Evolutionary conservation across 2,329 filamentous ascomycete genomes (phyloP), one percentile per base, ranked within the genome.

Genomic region (Ascosphaera aggregata): DNA sequence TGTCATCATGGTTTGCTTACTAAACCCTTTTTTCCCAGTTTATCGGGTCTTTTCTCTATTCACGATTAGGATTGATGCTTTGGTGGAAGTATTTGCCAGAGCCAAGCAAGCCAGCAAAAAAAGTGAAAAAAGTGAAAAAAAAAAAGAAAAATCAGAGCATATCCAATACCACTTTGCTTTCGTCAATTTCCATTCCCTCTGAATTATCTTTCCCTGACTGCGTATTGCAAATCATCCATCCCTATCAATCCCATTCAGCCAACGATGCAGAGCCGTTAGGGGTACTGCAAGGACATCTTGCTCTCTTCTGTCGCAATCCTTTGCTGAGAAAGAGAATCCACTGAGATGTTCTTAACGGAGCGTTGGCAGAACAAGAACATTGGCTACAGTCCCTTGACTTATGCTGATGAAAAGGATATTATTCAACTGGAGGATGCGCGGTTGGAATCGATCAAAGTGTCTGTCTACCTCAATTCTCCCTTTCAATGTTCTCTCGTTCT

Each of bases 271-370:
- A 53, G 53, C 57, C 71, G 72, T 65, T 67, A 34, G 17, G 69
- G 65, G 69, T 76, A 67, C 66, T 69, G 76, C 76, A 76, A 69
- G 76, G 67, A 63, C 72, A 69, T 61, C 60, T 65, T 69, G 73
- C 64, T 67, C 54, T 37, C 27, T 43, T 34, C 31, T 34, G 37
- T 37, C 24, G 34, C 34, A 34, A 43, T 46, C 43, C 15, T n/a
- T 5, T 32, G 11, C 30, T n/a, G 30, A n/a, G 11, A 9, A n/a
- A 32, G 30, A 32, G 30, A 32, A 32, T 32, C 39, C 16, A 42
- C 76, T 70, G 69, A 71, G 66, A 61, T 64, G 66, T 62, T 65
- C 74, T 76, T 76, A 80, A 81, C 76, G 77, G 76, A 81, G 72
- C 76, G 73, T 77, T 80, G 76, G 77, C 54, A 82, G 64, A 79